These are phyloP conservation scores for Myriosclerotinia scirpicola DNA, from an alignment of 2,329 filamentous ascomycete genomes.

Conservation along the genomic window DNA sequence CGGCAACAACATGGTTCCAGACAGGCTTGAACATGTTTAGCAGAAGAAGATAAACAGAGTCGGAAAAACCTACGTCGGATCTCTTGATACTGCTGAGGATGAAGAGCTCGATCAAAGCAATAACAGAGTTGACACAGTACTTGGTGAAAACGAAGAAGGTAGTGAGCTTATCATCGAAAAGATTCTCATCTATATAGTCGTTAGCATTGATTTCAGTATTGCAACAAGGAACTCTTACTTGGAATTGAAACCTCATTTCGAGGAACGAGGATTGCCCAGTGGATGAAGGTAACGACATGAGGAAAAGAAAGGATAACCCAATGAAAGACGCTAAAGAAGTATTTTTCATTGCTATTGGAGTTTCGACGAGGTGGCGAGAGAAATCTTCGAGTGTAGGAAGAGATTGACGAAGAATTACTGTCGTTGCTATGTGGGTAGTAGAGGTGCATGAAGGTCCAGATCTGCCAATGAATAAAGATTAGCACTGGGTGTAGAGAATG, in stretches of 20 bases:
- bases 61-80: constrained; percentile 34
- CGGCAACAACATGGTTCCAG: constrained; percentile 31
- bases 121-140: constrained; percentile 35
- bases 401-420: constrained; percentile 24
- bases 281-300: constrained; percentile 36
- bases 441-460: constrained; percentile 42
- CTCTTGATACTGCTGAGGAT: constrained; percentile 40
- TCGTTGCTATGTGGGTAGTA: constrained; percentile 37
- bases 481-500: background rate
- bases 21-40: constrained; percentile 33
- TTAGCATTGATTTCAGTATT: constrained; percentile 23
- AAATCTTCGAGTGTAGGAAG: constrained; percentile 30
- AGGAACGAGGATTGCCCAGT: constrained; percentile 39
- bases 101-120: constrained; percentile 40
- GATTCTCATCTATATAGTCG: constrained; percentile 26
- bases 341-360: constrained; percentile 32
- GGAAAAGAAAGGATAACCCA: constrained; percentile 37
- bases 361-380: constrained; percentile 36
- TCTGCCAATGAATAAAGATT: constrained; percentile 28
- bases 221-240: constrained; percentile 24
- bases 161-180: constrained; percentile 32
- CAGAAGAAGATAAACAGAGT: constrained; percentile 4
- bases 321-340: constrained; percentile 41
- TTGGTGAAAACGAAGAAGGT: constrained; percentile 37
- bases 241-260: constrained; percentile 30